phyloP scores from a whole-genome alignment of 116 monocot genomes.

The Phalaenopsis hybrid region DNA sequence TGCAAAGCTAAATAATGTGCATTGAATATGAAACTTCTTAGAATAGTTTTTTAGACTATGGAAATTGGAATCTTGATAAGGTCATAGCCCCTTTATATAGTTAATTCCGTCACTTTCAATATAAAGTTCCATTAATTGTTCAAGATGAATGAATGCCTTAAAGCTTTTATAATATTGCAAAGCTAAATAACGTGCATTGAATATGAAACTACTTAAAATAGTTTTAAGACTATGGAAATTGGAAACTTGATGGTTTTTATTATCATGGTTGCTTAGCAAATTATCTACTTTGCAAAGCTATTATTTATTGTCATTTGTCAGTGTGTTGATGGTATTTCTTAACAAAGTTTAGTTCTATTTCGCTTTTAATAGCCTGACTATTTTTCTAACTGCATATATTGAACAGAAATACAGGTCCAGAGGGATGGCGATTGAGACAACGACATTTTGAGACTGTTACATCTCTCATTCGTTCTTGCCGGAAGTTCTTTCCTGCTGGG shows the following conservation, averaged over 20 bases:
- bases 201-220: not conserved
- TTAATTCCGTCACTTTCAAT: not conserved
- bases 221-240: not conserved
- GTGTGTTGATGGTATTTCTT: not conserved
- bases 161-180: not conserved
- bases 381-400: not conserved
- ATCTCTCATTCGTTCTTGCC: conserved; percentile 60
- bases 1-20: not conserved
- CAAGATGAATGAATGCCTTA: not conserved
- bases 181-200: not conserved
- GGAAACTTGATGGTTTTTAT: not conserved
- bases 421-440: conserved; percentile 89
- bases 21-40: not conserved
- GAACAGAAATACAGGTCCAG: conserved; percentile 91
- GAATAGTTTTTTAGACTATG: not conserved
- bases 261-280: not conserved
- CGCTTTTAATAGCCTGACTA: not conserved
- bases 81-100: too few species aligned
- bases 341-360: not conserved
- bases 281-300: not conserved
- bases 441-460: conserved; percentile 83
- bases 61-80: not conserved
- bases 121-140: not conserved
- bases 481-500: conserved; percentile 77
- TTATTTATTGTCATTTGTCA: not conserved